phyloP scores from a whole-genome alignment of 352 stramenopile genomes.

The Aphanomyces cochlioides region DNA sequence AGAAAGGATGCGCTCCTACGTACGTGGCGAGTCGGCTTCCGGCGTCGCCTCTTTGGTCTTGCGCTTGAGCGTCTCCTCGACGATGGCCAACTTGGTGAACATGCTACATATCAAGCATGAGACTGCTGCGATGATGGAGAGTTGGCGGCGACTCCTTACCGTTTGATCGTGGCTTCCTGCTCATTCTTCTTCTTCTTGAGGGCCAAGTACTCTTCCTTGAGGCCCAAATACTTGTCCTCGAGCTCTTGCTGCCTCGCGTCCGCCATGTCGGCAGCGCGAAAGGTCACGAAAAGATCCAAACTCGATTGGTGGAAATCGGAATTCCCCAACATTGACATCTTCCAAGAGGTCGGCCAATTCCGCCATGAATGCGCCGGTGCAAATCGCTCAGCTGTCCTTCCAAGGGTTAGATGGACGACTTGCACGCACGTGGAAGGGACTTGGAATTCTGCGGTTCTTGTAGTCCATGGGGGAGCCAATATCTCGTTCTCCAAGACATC shows the following conservation, averaged over 20 bases:
- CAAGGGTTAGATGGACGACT: too few species aligned
- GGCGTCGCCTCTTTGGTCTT: conserved; percentile 49
- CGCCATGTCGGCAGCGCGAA: conserved; percentile 5
- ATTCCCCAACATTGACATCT: too few species aligned
- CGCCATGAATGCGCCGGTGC: too few species aligned
- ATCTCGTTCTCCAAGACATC: too few species aligned
- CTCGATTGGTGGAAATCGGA: conserved; percentile 3
- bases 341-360: too few species aligned
- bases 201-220: conserved; percentile 79
- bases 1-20: background rate
- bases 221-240: conserved; percentile 80
- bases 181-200: conserved; percentile 91
- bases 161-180: conserved; percentile 86
- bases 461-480: too few species aligned
- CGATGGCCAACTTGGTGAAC: conserved; percentile 87
- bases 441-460: too few species aligned
- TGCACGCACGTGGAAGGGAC: too few species aligned
- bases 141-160: conserved; percentile 36
- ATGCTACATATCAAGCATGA: conserved; percentile 42
- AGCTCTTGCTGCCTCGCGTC: conserved; percentile 34
- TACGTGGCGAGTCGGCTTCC: conserved; percentile 37
- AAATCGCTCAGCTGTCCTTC: too few species aligned
- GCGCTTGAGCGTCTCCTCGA: conserved; percentile 81
- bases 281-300: background rate
- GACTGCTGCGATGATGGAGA: background rate